Evolutionary conservation across 2,329 filamentous ascomycete species (phyloP).

Genomic region (Chaetomium sp.): DNA sequence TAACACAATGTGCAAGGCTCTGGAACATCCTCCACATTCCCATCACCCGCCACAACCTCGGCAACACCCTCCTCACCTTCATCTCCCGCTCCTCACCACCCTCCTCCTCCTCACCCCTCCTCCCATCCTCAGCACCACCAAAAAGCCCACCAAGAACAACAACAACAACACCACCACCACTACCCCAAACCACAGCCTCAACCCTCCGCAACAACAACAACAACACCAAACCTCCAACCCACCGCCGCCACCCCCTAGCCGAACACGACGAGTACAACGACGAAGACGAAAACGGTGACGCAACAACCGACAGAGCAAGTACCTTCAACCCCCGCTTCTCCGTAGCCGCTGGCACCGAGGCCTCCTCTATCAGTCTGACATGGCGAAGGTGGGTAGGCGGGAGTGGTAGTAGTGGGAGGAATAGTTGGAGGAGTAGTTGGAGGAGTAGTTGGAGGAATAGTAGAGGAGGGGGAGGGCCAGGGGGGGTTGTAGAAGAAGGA

Average conservation of each 20-base stretch:
- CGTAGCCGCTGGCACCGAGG: conserved; percentile 6
- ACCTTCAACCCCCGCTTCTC: conserved; percentile 15
- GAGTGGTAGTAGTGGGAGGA: not conserved
- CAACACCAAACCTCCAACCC: not conserved
- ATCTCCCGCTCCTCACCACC: not conserved
- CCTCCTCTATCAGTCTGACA: conserved; percentile 14
- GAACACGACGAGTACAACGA: too few relatives aligned
- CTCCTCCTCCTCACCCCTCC: too few relatives aligned
- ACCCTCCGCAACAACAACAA: not conserved
- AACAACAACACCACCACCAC: not conserved
- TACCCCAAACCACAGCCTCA: not conserved
- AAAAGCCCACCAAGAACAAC: not conserved
- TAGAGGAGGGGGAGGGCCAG: too few relatives aligned
- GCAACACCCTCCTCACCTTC: not conserved
- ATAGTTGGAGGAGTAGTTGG: too few relatives aligned
- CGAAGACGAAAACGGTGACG: too few relatives aligned
- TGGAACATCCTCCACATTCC: conserved; percentile 20
- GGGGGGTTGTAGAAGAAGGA: too few relatives aligned
- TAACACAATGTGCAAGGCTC: conserved; percentile 3
- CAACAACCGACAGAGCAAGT: not conserved
- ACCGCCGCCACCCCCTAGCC: too few relatives aligned
- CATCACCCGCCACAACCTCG: conserved; percentile 12
- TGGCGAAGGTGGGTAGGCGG: conserved; percentile 15
- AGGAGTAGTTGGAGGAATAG: too few relatives aligned
- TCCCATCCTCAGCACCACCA: too few relatives aligned